These are phyloP conservation scores for Penicillium paradoxum DNA, from an alignment of 495 filamentous ascomycete species.

Conservation along the genomic window DNA sequence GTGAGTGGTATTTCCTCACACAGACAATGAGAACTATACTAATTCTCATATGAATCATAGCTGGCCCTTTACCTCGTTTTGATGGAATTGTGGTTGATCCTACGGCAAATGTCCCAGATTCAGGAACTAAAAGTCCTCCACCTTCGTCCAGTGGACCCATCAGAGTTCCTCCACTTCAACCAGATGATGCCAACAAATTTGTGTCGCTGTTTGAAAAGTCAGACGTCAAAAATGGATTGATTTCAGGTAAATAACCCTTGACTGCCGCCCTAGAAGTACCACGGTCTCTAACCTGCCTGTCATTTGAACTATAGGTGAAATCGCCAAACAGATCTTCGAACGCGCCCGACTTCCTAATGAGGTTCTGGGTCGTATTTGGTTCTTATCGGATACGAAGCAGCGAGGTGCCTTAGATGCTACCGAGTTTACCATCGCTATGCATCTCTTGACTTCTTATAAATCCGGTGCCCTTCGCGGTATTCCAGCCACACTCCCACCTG, in stretches of 20 bases:
- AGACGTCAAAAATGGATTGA: slow-evolving; percentile 66
- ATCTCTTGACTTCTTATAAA: slow-evolving; percentile 86
- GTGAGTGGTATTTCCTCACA: slow-evolving; percentile 36
- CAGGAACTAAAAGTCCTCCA: slow-evolving; percentile 48
- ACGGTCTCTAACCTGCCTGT: neutral
- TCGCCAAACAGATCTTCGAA: slow-evolving; percentile 91
- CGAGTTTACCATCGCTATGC: slow-evolving; percentile 98
- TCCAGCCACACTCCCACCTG: slow-evolving; percentile 76
- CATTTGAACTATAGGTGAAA: slow-evolving; percentile 52
- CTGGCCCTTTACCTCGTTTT: slow-evolving; percentile 86
- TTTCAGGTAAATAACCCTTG: slow-evolving; percentile 58
- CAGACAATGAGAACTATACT: slow-evolving; percentile 5
- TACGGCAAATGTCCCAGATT: slow-evolving; percentile 36
- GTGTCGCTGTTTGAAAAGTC: slow-evolving; percentile 82
- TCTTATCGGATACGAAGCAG: slow-evolving; percentile 86
- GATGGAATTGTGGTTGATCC: slow-evolving; percentile 58
- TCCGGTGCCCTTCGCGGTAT: slow-evolving; percentile 72
- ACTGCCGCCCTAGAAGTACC: neutral
- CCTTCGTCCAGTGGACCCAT: slow-evolving; percentile 70
- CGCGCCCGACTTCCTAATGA: slow-evolving; percentile 87
- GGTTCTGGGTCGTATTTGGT: slow-evolving; percentile 88
- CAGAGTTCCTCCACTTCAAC: slow-evolving; percentile 82
- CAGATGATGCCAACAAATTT: slow-evolving; percentile 87
- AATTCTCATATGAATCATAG: slow-evolving; percentile 35
- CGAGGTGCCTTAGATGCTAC: slow-evolving; percentile 81